Percentiles rank a stretch among this genome's conserved stretches.
Evolutionary conservation across 1,139 yeast species (phyloP).

Genomic region (Blastobotrys apis): DNA sequence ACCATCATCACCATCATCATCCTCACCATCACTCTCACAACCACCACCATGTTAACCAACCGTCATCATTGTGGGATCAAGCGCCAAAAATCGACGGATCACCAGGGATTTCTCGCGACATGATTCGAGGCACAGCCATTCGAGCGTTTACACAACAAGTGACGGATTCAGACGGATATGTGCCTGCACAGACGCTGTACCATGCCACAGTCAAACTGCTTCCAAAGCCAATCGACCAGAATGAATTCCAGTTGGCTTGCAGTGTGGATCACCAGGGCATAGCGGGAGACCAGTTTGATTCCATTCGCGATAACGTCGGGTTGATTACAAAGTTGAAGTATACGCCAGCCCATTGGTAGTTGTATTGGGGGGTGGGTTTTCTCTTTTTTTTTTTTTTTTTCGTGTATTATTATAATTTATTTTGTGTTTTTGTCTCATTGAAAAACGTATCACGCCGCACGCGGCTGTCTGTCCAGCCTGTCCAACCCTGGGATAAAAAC

Average conservation of each 20-base stretch:
- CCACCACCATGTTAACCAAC: not conserved
- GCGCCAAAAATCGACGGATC: slow-evolving; percentile 1
- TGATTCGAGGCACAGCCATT: slow-evolving; percentile 27
- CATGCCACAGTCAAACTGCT: slow-evolving; percentile 28
- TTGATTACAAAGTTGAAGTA: slow-evolving; percentile 26
- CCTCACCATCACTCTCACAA: not conserved
- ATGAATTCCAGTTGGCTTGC: slow-evolving; percentile 32
- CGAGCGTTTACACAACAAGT: slow-evolving; percentile 22
- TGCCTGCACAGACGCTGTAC: slow-evolving; percentile 35
- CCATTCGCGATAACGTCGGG: slow-evolving; percentile 33
- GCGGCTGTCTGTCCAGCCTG: too few relatives aligned
- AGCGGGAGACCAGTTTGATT: slow-evolving; percentile 26
- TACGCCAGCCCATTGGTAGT: not conserved
- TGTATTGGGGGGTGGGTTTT: not conserved
- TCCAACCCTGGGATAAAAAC: too few relatives aligned
- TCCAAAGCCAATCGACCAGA: slow-evolving; percentile 22
- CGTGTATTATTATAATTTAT: too few relatives aligned
- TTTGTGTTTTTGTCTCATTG: not conserved
- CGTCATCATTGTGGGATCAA: not conserved
- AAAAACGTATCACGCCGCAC: too few relatives aligned
- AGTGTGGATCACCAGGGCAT: slow-evolving; percentile 17
- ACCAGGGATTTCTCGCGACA: slow-evolving; percentile 9
- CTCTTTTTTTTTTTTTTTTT: too few relatives aligned
- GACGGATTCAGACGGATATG: slow-evolving; percentile 30
- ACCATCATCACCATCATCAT: not conserved